A percentile compares a stretch with the other conserved stretches of the same genome.
phyloP scores from a whole-genome alignment of 306 rosid genomes.

The Elaeagnus macrophylla region DNA sequence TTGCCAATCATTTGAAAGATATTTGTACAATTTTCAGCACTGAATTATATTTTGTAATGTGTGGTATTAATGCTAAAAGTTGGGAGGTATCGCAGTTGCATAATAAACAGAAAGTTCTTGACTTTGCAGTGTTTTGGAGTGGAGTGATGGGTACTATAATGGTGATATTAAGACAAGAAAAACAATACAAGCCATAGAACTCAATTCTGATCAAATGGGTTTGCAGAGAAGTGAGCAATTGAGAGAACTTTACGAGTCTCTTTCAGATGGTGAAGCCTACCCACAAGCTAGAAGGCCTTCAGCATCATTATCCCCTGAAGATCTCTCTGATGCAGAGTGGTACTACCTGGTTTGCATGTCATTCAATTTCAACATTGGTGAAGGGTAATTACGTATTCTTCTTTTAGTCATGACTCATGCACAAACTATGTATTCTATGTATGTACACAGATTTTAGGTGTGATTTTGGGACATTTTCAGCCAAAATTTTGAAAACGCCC shows the following conservation, averaged over 20 bases:
- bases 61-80: no score
- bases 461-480: no score
- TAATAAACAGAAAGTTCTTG: not conserved
- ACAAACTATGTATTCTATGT: no score
- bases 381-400: conserved; percentile 43
- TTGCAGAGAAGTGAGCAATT: conserved; percentile 70
- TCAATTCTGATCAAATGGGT: conserved; percentile 55
- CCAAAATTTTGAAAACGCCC: no score
- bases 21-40: no score
- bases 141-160: conserved; percentile 85
- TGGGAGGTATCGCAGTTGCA: no score
- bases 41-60: no score
- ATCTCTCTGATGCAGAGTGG: conserved; percentile 83
- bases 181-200: conserved; percentile 59
- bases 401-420: not conserved
- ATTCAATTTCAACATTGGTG: conserved; percentile 64
- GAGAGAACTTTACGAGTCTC: conserved; percentile 57
- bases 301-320: conserved; percentile 73
- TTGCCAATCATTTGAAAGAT: no score
- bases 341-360: conserved; percentile 95
- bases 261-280: conserved; percentile 45
- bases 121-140: conserved; percentile 49
- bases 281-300: conserved; percentile 65
- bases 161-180: conserved; percentile 87
- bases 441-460: no score